Base-by-base conservation (phyloP, 2,329 filamentous ascomycete genomes). In the Tricladium varicosporioides region DNA sequence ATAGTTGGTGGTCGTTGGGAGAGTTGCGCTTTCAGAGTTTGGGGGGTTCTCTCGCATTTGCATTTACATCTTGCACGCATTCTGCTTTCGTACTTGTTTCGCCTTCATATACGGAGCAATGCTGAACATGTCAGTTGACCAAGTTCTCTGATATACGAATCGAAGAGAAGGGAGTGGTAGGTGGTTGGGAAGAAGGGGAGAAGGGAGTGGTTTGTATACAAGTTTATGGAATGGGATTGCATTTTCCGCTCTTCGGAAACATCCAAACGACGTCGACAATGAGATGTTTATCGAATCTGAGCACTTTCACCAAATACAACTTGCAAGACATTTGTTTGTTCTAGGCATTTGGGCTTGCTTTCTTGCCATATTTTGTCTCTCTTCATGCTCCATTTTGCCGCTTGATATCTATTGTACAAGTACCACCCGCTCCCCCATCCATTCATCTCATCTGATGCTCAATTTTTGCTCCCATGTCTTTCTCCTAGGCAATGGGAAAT, bases 371-470 rank as follows among this genome's bases (percentile, higher is more conserved):
- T 8, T 48, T 31, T 15, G 8, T n/a, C 18, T 31, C 45, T 47
- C 19, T 22, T 7, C 22, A 27, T 27, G 7, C 27, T n/a, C 11
- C 27, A 22, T 48, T 48, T 8, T 48, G 16, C 27, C 22, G 22
- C 22, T 27, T 48, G 11, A 31, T 22, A 13, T 33, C 18, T 62
- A 59, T 51, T 59, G 32, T 61, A 63, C 58, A 63, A 53, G 52
- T 14, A 22, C 8, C 14, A 18, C 48, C 18, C 48, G 40, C 42
- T 22, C 47, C 14, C 19, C 5, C 14, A 18, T 31, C 18, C 48
- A 51, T 47, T 22, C 47, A 45, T 49, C 40, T 47, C 48, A 19
- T 45, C 32, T 32, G 16, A 45, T 43, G 22, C 40, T 53, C 46
- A 14, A 27, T 40, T 40, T 40, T 40, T 10, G 36, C 11, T 40